Percentiles rank a stretch among this genome's conserved stretches.
These are phyloP conservation scores for Citrus glauca DNA, from an alignment of 345 rosid species.

Conservation along the genomic window DNA sequence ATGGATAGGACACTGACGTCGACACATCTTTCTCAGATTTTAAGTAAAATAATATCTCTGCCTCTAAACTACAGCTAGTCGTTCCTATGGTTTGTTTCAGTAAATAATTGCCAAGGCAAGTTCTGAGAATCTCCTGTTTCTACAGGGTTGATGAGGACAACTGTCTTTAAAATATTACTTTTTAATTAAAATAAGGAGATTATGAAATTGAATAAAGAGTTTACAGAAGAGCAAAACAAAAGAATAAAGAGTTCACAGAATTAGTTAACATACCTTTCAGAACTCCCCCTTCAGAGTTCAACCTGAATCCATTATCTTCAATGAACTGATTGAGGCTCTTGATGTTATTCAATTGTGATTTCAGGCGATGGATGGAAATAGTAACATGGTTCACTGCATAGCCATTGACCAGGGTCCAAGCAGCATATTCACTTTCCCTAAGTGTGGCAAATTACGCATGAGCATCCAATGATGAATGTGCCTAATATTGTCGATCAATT, in stretches of 20 bases:
- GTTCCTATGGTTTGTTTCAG: neutral
- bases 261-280: slow-evolving; percentile 62
- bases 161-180: neutral
- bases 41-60: neutral
- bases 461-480: neutral
- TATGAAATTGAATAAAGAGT: neutral
- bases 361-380: slow-evolving; percentile 66
- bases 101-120: neutral
- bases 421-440: slow-evolving; percentile 94
- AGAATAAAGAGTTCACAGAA: neutral
- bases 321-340: slow-evolving; percentile 50
- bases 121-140: neutral
- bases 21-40: neutral
- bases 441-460: neutral
- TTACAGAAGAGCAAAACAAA: neutral
- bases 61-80: neutral
- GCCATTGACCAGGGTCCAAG: slow-evolving; percentile 90
- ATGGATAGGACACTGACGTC: neutral
- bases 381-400: slow-evolving; percentile 91
- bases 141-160: neutral
- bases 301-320: slow-evolving; percentile 60
- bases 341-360: slow-evolving; percentile 57
- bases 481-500: neutral
- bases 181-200: neutral
- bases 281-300: slow-evolving; percentile 81